Percentiles rank a stretch among this genome's conserved stretches.
These are phyloP conservation scores for Bipolaris sorokiniana DNA, from an alignment of 2,329 filamentous ascomycete genomes.

Conservation along the genomic window DNA sequence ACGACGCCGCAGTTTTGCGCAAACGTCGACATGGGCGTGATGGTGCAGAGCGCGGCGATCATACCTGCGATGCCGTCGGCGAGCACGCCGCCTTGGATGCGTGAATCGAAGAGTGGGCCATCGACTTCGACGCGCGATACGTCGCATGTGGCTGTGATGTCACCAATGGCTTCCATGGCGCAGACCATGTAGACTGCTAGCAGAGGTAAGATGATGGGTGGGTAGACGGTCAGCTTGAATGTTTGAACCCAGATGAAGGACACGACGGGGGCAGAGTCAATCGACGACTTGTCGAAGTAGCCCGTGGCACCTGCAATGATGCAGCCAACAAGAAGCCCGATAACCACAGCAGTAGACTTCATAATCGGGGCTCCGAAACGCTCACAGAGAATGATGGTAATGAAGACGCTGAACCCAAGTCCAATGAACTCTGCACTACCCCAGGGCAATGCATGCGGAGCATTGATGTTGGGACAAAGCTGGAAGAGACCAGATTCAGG, in stretches of 20 bases:
- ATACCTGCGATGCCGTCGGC: conserved; percentile 79
- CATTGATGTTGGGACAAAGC: conserved; percentile 65
- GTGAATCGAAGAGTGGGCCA: conserved; percentile 73
- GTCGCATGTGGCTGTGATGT: conserved; percentile 82
- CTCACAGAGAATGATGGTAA: conserved; percentile 80
- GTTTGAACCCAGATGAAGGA: conserved; percentile 83
- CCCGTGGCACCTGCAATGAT: conserved; percentile 78
- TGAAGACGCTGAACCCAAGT: conserved; percentile 79
- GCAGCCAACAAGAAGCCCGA: conserved; percentile 76
- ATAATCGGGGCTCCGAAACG: conserved; percentile 83
- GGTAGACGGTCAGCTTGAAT: conserved; percentile 74
- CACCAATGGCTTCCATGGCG: conserved; percentile 79
- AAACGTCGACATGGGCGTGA: conserved; percentile 74
- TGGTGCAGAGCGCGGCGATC: conserved; percentile 76
- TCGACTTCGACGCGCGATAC: conserved; percentile 77
- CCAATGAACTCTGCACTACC: conserved; percentile 79
- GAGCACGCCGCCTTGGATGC: conserved; percentile 79
- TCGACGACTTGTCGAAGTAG: conserved; percentile 77
- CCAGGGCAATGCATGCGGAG: conserved; percentile 76
- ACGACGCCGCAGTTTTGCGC: conserved; percentile 54
- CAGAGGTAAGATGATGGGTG: conserved; percentile 73
- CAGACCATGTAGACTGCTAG: conserved; percentile 69
- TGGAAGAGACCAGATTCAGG: conserved; percentile 62
- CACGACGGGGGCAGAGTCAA: conserved; percentile 71
- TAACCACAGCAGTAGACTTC: conserved; percentile 78